These are phyloP conservation scores for Suillus brevipes DNA, from an alignment of 768 basidiomycete species.

Conservation along the genomic window DNA sequence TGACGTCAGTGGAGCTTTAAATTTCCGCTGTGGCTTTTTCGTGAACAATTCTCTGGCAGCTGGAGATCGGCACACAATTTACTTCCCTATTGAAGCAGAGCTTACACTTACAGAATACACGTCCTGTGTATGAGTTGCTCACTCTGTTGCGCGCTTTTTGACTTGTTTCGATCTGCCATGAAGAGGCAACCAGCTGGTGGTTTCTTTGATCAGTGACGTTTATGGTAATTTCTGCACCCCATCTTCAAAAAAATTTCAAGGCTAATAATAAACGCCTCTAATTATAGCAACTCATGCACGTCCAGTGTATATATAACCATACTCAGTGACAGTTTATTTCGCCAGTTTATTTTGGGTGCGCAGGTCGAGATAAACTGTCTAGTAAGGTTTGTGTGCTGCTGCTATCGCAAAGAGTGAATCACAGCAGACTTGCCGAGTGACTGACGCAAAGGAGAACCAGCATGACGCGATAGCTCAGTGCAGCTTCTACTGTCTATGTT, in stretches of 20 bases:
- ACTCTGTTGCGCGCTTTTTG: neutral
- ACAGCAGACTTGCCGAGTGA: no score
- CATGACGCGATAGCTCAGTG: no score
- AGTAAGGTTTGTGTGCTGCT: no score
- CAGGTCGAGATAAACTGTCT: no score
- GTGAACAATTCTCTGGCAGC: neutral
- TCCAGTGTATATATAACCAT: no score
- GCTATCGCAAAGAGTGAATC: no score
- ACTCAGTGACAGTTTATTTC: no score
- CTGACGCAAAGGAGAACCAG: no score
- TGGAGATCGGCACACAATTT: neutral
- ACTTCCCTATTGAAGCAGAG: neutral
- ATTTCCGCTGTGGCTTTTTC: neutral
- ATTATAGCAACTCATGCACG: neutral
- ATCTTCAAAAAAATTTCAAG: neutral
- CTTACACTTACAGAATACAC: neutral
- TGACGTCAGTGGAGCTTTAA: neutral
- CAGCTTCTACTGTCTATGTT: no score
- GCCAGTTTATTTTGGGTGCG: no score
- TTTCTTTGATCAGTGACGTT: neutral
- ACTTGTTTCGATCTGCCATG: neutral
- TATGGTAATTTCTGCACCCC: neutral
- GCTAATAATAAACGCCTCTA: neutral
- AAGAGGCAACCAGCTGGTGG: neutral
- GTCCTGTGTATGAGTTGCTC: neutral